Percentiles rank a stretch among this genome's conserved stretches.
Evolutionary conservation across 179 eudicot genomes (phyloP).

Genomic region (Amaranthus tricolor): DNA sequence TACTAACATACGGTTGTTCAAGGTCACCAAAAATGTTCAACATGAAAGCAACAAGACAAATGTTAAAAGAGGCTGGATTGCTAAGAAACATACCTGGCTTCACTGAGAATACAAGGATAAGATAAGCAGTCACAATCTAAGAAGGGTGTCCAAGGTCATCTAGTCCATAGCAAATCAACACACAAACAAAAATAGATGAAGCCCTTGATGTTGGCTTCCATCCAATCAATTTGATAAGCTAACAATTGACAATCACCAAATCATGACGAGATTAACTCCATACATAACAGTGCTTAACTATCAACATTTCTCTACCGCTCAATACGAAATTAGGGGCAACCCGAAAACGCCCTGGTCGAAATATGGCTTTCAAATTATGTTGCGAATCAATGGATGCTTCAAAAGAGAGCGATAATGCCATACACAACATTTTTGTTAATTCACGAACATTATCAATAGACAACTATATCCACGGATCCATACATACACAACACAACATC

Average conservation of each 20-base stretch:
- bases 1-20: no score
- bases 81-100: neutral
- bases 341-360: no score
- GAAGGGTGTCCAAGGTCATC: neutral
- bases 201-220: neutral
- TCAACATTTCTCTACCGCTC: no score
- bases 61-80: neutral
- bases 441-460: no score
- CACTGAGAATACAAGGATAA: neutral
- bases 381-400: no score
- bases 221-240: slow-evolving; percentile 4
- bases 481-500: neutral
- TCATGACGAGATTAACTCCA: neutral
- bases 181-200: neutral
- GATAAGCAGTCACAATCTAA: slow-evolving; percentile 2
- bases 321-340: no score
- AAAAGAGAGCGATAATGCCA: no score
- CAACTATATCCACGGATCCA: no score
- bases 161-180: slow-evolving; percentile 2
- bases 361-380: no score
- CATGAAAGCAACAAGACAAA: neutral
- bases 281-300: neutral
- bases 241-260: slow-evolving; percentile 2
- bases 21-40: no score
- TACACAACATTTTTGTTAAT: neutral